Evolutionary conservation across 352 stramenopile genomes (phyloP).

Genomic region (Phytophthora fragariae): DNA sequence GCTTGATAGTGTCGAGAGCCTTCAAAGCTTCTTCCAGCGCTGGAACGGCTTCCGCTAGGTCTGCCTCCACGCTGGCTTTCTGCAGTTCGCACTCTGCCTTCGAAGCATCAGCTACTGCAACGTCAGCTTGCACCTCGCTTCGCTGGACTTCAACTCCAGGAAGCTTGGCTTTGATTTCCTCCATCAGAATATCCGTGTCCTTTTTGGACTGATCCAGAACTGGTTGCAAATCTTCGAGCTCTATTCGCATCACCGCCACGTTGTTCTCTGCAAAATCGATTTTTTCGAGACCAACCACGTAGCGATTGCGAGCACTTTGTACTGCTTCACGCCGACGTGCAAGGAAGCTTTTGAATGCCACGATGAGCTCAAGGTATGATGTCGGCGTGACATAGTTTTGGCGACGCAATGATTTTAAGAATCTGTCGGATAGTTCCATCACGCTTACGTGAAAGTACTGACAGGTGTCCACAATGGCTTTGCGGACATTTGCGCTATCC

Average conservation of each 20-base stretch:
- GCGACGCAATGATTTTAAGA: slow-evolving; percentile 82
- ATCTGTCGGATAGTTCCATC: slow-evolving; percentile 86
- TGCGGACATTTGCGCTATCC: slow-evolving; percentile 72
- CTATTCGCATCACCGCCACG: slow-evolving; percentile 94
- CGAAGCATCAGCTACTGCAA: slow-evolving; percentile 78
- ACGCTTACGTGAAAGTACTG: slow-evolving; percentile 94
- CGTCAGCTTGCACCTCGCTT: slow-evolving; percentile 80
- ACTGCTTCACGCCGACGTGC: slow-evolving; percentile 86
- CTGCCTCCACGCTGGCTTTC: slow-evolving; percentile 87
- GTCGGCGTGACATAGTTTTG: slow-evolving; percentile 97
- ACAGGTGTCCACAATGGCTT: slow-evolving; percentile 91
- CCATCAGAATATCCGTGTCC: slow-evolving; percentile 94
- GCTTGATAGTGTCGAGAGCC: slow-evolving; percentile 93
- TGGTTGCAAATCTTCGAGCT: slow-evolving; percentile 95
- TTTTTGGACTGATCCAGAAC: slow-evolving; percentile 92
- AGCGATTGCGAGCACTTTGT: slow-evolving; percentile 82
- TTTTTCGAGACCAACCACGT: slow-evolving; percentile 94
- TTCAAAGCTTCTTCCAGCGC: slow-evolving; percentile 94
- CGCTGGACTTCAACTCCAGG: slow-evolving; percentile 87
- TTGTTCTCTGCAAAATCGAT: slow-evolving; percentile 94
- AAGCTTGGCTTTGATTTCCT: slow-evolving; percentile 94
- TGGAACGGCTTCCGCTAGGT: slow-evolving; percentile 94
- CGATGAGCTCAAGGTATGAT: slow-evolving; percentile 95
- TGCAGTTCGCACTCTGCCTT: slow-evolving; percentile 93
- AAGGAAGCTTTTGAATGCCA: slow-evolving; percentile 94